A percentile compares a stretch with the other conserved stretches of the same genome.
Conservation (phyloP, 345 rosid species). For the Reutealis trisperma region DNA sequence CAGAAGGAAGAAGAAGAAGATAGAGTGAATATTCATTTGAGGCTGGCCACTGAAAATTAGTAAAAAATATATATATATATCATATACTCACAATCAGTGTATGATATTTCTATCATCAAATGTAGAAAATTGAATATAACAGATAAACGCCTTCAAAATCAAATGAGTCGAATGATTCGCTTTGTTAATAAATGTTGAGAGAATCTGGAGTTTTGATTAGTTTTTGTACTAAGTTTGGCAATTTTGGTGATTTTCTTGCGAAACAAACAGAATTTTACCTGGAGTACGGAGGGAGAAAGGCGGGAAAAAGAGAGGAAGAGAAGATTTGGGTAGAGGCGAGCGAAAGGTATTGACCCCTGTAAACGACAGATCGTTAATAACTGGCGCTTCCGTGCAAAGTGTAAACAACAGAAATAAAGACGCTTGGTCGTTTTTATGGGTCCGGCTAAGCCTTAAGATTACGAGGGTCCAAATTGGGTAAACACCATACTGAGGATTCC, state of each 20-base stretch:
- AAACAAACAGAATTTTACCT: conserved; percentile 4
- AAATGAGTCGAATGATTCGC: background rate
- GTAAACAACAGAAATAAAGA: too few relatives aligned
- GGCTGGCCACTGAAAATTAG: background rate
- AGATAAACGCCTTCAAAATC: background rate
- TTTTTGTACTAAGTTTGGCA: background rate
- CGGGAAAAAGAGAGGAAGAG: background rate
- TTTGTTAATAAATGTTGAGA: background rate
- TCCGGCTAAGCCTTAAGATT: too few relatives aligned
- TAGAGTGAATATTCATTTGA: conserved; percentile 17
- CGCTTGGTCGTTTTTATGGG: too few relatives aligned
- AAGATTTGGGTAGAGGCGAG: background rate
- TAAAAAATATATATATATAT: background rate
- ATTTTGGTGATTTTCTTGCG: background rate
- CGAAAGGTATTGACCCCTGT: background rate
- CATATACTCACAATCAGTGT: background rate
- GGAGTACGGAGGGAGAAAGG: background rate
- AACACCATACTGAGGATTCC: too few relatives aligned
- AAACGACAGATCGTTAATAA: too few relatives aligned
- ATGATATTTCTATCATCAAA: background rate
- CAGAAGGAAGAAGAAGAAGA: conserved; percentile 17
- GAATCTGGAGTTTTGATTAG: background rate
- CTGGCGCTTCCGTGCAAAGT: too few relatives aligned
- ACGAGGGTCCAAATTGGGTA: too few relatives aligned
- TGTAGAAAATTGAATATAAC: background rate